Evolutionary conservation across 179 eudicot genomes (phyloP), one percentile per base, ranked within the genome.

Genomic region (Pouteria campechiana): DNA sequence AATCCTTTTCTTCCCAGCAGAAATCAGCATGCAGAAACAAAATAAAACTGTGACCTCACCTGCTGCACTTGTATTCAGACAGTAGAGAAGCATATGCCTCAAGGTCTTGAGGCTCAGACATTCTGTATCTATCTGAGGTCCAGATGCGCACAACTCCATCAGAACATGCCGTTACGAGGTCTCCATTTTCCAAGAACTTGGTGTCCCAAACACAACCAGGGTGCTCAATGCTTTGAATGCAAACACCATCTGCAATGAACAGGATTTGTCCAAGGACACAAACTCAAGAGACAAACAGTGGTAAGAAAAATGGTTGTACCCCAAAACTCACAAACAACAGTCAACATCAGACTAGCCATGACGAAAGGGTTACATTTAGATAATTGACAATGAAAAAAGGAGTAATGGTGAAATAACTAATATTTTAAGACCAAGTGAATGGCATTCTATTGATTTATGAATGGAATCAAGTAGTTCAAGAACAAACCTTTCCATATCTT

Each of bases 151-250:
- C 94, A 40, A 78, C 70, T 36, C 96, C 94, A 60, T 92, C 99
- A 21, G 94, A 87, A 57, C 99, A 92, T 50, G 94, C 96, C 2
- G 96, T 92, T 29, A 75, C 89, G 58, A 92, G 52, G 51, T 92
- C 96, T 31, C 96, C 96, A 64, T 83, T 92, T 52, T 70, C 93
- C 79, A 92, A 62, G 65, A 92, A 87, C 45, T 92, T 92, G 51
- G 72, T 81, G 74, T 92, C 94, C 99, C 96, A 92, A 47, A 92
- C 93, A 72, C 94, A 88, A 21, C 99, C 99, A 36, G 99, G 99
- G 59, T 92, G 99, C 65, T 87, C 96, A 61, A 92, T 61, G 71
- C 79, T 88, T 55, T 92, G 93, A 41, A 88, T 64, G 64, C 93
- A 87, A 50, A 59, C 70, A 41, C 93, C 96, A 73, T 92, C 94